Evolutionary conservation across 768 basidiomycete species (phyloP), one percentile per base, ranked within the genome.

Genomic region (Tylopilus balloui): DNA sequence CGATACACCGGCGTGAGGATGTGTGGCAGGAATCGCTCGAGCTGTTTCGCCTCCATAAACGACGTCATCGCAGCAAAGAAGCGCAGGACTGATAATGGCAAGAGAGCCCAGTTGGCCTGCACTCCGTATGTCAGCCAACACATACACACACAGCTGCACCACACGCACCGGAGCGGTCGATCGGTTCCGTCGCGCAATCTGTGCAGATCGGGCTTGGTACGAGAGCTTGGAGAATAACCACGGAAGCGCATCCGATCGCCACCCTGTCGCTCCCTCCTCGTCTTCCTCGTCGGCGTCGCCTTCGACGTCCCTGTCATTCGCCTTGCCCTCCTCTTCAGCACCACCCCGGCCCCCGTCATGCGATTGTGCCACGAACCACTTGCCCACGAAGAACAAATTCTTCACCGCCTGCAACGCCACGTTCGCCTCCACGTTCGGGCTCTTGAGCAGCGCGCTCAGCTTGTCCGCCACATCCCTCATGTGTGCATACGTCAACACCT

Each of bases 141-240:
- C 11, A 19, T 17, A n/a, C n/a, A n/a, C 1, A 17, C 13, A 25
- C 29, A 21, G 7, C 3, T 23, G 4, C 3, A 4, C 17, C 6
- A 3, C 8, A 56, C 55, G 14, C 21, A 56, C 55, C 41, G 64
- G 62, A 19, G 66, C 67, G 13, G 64, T 64, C 7, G 77, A 68
- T 48, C 74, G 76, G 55, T 79, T 86, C 23, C 84, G 73, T 42
- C 88, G 78, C 6, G 77, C 76, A 48, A 90, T 84, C 59, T 87
- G 81, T 5, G 86, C 84, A 6, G 86, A 84, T 28, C 82, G 80
- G 10, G 85, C 79, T 61, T 93, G 87, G 66, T 88, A 94, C 0
- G 95, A 97, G 17, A 98, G 72, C 61, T 88, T 88, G 20, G 92
- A 93, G 74, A 98, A 97, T 28, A 99, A 69, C 93, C 95, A 98